Evolutionary conservation across 2,329 filamentous ascomycete genomes (phyloP).

Genomic region (Camptophora hylomeconis): DNA sequence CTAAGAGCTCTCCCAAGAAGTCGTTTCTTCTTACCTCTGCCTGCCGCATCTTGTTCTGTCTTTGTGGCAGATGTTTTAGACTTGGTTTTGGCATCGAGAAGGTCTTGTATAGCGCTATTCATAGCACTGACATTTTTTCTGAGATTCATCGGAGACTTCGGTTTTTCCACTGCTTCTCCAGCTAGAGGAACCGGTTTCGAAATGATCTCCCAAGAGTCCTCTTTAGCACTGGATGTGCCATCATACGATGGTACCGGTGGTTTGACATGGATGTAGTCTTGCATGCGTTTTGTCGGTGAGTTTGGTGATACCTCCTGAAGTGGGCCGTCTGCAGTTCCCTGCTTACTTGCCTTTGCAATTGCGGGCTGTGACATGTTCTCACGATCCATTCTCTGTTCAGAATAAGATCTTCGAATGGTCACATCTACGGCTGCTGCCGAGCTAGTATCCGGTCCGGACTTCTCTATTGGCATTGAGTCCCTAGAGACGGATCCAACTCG

Average conservation of each 20-base stretch:
- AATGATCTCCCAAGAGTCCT: not conserved
- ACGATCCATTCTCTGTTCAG: too few relatives aligned
- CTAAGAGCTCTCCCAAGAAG: conserved; percentile 31
- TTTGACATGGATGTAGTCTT: not conserved
- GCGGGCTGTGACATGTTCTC: too few relatives aligned
- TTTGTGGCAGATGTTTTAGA: conserved; percentile 14
- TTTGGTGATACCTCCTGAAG: conserved; percentile 22
- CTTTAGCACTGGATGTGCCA: conserved; percentile 7
- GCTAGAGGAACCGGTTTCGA: conserved; percentile 5
- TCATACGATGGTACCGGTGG: conserved; percentile 7
- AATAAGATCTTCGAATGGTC: too few relatives aligned
- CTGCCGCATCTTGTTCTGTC: conserved; percentile 15
- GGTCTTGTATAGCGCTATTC: conserved; percentile 27
- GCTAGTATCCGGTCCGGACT: too few relatives aligned
- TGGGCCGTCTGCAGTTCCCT: conserved; percentile 10
- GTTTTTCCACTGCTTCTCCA: too few relatives aligned
- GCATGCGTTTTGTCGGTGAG: conserved; percentile 13
- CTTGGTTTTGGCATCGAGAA: conserved; percentile 27
- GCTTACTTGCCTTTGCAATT: conserved; percentile 3
- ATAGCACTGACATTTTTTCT: conserved; percentile 17
- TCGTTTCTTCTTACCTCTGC: conserved; percentile 21
- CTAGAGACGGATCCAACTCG: too few relatives aligned
- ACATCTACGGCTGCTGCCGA: too few relatives aligned
- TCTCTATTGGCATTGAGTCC: too few relatives aligned
- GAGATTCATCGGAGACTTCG: too few relatives aligned